Evolutionary conservation across 257 asterid species (phyloP), one percentile per base, ranked within the genome.

Genomic region (Solanum chaucha): DNA sequence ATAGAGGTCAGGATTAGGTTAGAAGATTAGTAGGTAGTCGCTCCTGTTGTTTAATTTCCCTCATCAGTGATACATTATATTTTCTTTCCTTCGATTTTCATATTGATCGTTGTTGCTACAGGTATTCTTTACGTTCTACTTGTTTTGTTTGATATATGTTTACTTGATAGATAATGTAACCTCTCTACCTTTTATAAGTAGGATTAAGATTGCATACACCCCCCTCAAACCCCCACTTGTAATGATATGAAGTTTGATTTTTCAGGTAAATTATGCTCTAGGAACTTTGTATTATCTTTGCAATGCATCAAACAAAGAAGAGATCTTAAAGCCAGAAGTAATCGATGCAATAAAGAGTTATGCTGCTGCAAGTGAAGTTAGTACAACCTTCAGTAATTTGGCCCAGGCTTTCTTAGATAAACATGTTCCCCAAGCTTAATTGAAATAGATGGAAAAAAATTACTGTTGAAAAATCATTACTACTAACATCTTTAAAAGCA

Each of bases 361-460:
- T 88, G 98, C 98, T 86, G 94, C 91, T 35, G 93, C 96, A 22
- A 92, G 93, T 48, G 88, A 88, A 36, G 94, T 93, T 83, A 92
- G 91, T 84, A 89, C 84, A 73, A 90, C 91, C 88, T 95, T 96
- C 88, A 86, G 96, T 82, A 95, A 94, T 91, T 86, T 95, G 17
- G 99, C 99, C 61, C 96, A 82, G 91, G 94, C 98, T 74, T 95
- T 96, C 89, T 86, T 96, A 88, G 97, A 94, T 84, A 92, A 90
- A 90, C 94, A 93, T 34, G 85, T 32, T 71, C 26, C 78, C 20
- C 30, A 7, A 73, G 10, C 30, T 20, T 36, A 73, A 32, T 9
- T 73, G 8, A 20, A 20, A 35, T 5, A 4, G 74, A 67, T 9
- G 20, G 5, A 26, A 67, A 32, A 26, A 67, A 67, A 26, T 2